phyloP scores from a whole-genome alignment of 306 rosid species.

The Lathyrus aphaca region DNA sequence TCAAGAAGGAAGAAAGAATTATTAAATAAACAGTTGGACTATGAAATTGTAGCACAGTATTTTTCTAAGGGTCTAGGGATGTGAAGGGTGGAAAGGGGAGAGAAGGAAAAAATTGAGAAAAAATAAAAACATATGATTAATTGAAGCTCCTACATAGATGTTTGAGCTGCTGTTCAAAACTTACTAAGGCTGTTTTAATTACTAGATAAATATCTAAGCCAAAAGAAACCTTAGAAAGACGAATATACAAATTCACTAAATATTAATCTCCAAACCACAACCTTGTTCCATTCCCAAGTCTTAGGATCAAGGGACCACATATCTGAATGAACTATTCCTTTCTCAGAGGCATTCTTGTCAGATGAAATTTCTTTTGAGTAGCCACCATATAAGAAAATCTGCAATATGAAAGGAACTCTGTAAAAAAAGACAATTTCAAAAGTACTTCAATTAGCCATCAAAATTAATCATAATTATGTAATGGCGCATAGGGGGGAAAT shows the following conservation, averaged over 20 bases:
- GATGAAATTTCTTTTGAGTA: conserved; percentile 91
- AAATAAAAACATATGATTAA: conserved; percentile 1
- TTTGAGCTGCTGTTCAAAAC: conserved; percentile 14
- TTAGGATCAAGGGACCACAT: conserved; percentile 97
- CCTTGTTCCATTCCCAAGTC: conserved; percentile 99
- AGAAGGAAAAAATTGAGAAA: conserved; percentile 25
- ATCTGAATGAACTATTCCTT: conserved; percentile 91
- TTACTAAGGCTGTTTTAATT: conserved; percentile 14
- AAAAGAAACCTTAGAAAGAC: conserved; percentile 28
- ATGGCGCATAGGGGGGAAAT: conserved; percentile 11
- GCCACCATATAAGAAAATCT: conserved; percentile 95
- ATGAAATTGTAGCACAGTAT: conserved; percentile 7
- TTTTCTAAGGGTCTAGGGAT: background rate
- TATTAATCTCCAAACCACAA: conserved; percentile 45
- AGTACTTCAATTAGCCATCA: conserved; percentile 27
- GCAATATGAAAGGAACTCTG: conserved; percentile 45
- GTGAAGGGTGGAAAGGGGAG: conserved; percentile 2
- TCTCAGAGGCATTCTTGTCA: conserved; percentile 75
- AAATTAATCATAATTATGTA: conserved; percentile 20
- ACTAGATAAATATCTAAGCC: conserved; percentile 7
- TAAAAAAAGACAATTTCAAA: conserved; percentile 32
- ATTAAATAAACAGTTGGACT: conserved; percentile 31
- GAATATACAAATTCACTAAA: conserved; percentile 31
- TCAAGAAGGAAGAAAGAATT: conserved; percentile 34
- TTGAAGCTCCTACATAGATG: conserved; percentile 16